These are phyloP conservation scores for Malassezia pachydermatis DNA, from an alignment of 1,284 basidiomycete genomes.

Conservation along the genomic window DNA sequence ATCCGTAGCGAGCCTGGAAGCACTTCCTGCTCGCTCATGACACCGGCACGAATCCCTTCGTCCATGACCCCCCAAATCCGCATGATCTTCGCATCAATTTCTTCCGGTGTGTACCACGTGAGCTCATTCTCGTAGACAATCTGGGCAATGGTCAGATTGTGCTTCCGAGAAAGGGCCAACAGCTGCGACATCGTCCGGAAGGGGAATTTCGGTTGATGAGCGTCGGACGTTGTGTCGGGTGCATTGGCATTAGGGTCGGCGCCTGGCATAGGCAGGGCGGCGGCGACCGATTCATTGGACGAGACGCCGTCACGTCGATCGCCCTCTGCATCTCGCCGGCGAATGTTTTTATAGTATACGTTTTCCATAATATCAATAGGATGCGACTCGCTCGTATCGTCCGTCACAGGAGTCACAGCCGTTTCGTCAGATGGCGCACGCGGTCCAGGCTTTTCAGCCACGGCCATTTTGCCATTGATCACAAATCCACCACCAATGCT, in stretches of 20 bases:
- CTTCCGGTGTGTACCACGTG: constrained; percentile 33
- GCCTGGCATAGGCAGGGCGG: neutral
- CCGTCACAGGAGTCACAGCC: neutral
- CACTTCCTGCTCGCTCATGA: constrained; percentile 63
- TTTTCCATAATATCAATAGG: constrained; percentile 69
- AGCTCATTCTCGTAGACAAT: constrained; percentile 92
- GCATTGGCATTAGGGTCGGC: neutral
- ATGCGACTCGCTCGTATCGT: neutral
- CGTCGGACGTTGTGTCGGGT: neutral
- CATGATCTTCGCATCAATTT: constrained; percentile 31
- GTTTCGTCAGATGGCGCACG: neutral
- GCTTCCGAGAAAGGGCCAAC: constrained; percentile 64
- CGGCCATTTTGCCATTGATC: constrained; percentile 39
- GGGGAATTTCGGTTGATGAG: constrained; percentile 62
- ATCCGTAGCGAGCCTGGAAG: constrained; percentile 67
- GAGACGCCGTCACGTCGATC: constrained; percentile 53
- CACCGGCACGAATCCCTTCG: constrained; percentile 76
- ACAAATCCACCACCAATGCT: constrained; percentile 46
- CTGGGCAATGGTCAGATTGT: constrained; percentile 59
- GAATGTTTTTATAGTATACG: constrained; percentile 89
- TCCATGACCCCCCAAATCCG: constrained; percentile 86
- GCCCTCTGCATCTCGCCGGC: constrained; percentile 66
- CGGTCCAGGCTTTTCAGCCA: constrained; percentile 10
- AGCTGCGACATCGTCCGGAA: constrained; percentile 71
- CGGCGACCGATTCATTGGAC: constrained; percentile 8